Base-by-base conservation (phyloP, 805 yeast genomes). In the Metschnikowia anglica region DNA sequence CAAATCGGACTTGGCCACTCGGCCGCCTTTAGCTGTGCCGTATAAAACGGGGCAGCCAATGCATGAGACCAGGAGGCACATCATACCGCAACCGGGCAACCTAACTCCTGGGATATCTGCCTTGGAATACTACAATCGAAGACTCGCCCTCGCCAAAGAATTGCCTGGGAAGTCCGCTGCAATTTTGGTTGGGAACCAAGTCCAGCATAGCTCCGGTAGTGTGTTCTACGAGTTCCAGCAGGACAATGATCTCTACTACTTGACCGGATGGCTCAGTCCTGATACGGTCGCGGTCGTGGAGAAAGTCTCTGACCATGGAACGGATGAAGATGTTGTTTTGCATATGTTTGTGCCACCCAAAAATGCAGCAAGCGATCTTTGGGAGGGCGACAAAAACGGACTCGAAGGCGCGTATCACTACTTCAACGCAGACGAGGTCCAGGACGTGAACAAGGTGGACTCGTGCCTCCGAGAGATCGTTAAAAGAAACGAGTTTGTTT, bases 321-420 rank as follows among this genome's bases (percentile, higher is more conserved):
- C 52, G 9, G 67, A 61, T 9, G 77, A 74, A 19, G 77, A 80
- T 38, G 70, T 79, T 26, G 60, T 75, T 7, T 77, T 86, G 51
- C 91, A 87, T 53, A 76, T 93, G 83, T 67, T 89, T 37, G 96
- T 91, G 2, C 96, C 89, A 2, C 89, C 88, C 12, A 84, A 85
- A 59, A 85, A 90, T 58, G 76, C 80, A 5, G 73, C 72, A 37
- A 79, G 77, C 17, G 99, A 93, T 64, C 79, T 84, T 49, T 93
- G 99, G 99, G 97, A 91, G 54, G 99, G 99, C 10, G 83, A 79
- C 33, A 77, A 95, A 54, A 84, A 95, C 13, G 99, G 99, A 1
- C 74, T 82, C 3, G 79, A 82, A 36, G 96, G 95, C 12, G 96
- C 84, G 0, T 66, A 65, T 30, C 91, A 88, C 37, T 79, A 82